These are phyloP conservation scores for Citrus reticulata DNA, from an alignment of 345 rosid genomes.

Conservation along the genomic window DNA sequence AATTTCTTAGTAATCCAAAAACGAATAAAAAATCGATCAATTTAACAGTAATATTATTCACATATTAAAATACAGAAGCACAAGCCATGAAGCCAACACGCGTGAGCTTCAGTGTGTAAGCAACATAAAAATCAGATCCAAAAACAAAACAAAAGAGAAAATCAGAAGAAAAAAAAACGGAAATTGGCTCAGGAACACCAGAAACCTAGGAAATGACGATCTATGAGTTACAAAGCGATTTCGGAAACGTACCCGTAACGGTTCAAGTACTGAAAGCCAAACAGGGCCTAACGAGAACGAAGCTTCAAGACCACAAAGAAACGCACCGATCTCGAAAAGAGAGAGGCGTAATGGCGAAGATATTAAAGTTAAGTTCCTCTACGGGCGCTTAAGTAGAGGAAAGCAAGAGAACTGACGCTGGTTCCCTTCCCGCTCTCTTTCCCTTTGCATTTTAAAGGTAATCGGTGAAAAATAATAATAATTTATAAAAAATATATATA, in stretches of 20 bases:
- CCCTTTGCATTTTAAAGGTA: slow-evolving; percentile 27
- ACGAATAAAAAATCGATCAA: background rate
- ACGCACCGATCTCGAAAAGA: slow-evolving; percentile 38
- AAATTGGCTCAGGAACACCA: background rate
- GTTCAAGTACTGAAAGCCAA: slow-evolving; percentile 13
- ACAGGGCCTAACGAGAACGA: background rate
- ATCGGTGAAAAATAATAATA: background rate
- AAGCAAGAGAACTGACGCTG: slow-evolving; percentile 19
- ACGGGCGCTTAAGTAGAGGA: slow-evolving; percentile 22
- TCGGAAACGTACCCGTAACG: slow-evolving; percentile 35
- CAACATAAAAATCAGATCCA: slow-evolving; percentile 17
- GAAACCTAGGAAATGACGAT: slow-evolving; percentile 15
- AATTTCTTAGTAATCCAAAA: background rate
- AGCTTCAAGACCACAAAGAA: slow-evolving; percentile 5
- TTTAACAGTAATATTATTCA: background rate
- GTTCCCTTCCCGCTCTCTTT: slow-evolving; percentile 42
- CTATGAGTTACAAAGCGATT: slow-evolving; percentile 4
- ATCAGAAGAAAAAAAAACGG: background rate
- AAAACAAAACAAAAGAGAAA: background rate
- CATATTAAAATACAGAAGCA: background rate
- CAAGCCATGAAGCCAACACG: background rate
- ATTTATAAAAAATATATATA: background rate
- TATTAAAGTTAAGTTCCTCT: background rate
- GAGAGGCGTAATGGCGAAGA: background rate
- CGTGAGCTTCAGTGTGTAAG: background rate